These are phyloP conservation scores for Stephanodiscus minutulus DNA, from an alignment of 108 stramenopile genomes.

Conservation along the genomic window DNA sequence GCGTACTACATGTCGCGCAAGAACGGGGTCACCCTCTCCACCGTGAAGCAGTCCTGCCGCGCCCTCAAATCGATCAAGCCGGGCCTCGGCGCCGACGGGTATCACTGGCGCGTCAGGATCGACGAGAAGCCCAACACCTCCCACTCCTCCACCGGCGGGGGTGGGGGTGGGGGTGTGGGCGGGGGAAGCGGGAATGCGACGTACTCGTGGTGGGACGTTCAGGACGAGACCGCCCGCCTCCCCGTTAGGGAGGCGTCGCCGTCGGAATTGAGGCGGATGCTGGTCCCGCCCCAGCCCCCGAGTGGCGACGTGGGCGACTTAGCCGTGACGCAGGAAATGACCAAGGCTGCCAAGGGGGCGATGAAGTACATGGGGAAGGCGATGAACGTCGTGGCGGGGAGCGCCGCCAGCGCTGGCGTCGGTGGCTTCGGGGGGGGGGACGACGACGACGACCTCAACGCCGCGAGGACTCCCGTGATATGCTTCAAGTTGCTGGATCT, in stretches of 20 bases:
- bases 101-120: conserved; percentile 86
- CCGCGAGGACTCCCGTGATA: conserved; percentile 64
- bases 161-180: not conserved
- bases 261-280: conserved; percentile 63
- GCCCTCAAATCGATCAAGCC: conserved; percentile 58
- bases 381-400: conserved; percentile 58
- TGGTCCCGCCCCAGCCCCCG: conserved; percentile 48
- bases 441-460: conserved; percentile 38
- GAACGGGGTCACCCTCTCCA: conserved; percentile 58
- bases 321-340: conserved; percentile 41
- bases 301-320: conserved; percentile 2
- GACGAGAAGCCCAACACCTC: conserved; percentile 65
- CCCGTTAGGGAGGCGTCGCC: conserved; percentile 72
- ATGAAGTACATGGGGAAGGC: conserved; percentile 81
- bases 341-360: conserved; percentile 81
- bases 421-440: conserved; percentile 12
- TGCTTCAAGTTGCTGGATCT: conserved; percentile 86
- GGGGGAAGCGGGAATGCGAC: conserved; percentile 5
- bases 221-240: conserved; percentile 83
- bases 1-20: conserved; percentile 73
- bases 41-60: conserved; percentile 72
- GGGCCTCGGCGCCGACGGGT: conserved; percentile 67
- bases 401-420: conserved; percentile 2
- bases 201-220: conserved; percentile 90
- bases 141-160: conserved; percentile 7